Conservation (phyloP, 352 stramenopile species). For the Blastocystis hominis region DNA sequence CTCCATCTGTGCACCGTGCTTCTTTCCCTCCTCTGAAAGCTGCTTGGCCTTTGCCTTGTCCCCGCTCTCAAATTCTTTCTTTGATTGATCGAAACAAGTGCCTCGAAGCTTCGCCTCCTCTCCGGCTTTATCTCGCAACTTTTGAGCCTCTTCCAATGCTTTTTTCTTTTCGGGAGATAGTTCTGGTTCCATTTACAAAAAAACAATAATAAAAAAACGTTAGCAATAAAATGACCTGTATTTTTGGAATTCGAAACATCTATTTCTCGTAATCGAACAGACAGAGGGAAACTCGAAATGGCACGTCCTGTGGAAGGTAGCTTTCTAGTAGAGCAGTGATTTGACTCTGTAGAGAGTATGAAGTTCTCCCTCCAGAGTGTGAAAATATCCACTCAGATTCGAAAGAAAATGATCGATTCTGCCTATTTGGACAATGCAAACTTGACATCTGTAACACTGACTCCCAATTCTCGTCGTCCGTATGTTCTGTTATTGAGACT, state of each 20-base stretch:
- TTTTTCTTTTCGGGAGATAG: background rate
- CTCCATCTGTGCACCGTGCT: constrained; percentile 17
- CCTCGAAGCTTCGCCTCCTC: constrained; percentile 7
- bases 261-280: background rate
- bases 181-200: background rate
- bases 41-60: constrained; percentile 34
- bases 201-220: background rate
- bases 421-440: constrained; percentile 37
- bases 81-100: constrained; percentile 16
- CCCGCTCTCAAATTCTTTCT: constrained; percentile 34
- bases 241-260: background rate
- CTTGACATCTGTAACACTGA: background rate
- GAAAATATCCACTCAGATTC: background rate
- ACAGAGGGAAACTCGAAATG: background rate
- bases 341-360: background rate
- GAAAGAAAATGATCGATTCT: background rate
- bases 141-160: constrained; percentile 4
- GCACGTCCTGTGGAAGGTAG: constrained; percentile 16
- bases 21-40: constrained; percentile 24
- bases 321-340: background rate
- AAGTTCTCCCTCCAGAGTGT: constrained; percentile 32
- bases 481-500: background rate
- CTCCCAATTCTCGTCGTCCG: background rate
- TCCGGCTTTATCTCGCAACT: constrained; percentile 5
- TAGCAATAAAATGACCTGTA: background rate